Conservation (phyloP, 2,329 filamentous ascomycete species). For the Alternaria gaisen region DNA sequence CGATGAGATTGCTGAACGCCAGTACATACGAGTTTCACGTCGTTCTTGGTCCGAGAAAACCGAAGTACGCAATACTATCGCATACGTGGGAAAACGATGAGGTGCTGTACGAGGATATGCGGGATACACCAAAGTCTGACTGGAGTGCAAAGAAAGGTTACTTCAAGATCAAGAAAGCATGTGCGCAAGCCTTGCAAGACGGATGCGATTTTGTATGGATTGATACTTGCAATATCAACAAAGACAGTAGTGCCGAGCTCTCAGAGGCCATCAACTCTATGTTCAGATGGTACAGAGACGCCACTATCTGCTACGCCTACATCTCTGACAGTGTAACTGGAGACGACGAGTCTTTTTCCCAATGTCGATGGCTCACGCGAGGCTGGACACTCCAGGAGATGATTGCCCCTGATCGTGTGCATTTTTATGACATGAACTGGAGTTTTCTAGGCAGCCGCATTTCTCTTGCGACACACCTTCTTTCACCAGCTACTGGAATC, state of each 20-base stretch:
- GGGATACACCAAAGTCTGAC: neutral
- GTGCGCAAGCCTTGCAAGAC: neutral
- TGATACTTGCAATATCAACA: conserved; percentile 18
- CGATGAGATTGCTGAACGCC: too few relatives aligned
- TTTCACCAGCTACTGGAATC: neutral
- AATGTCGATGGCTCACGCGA: conserved; percentile 25
- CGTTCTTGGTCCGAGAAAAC: too few relatives aligned
- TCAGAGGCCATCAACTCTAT: conserved; percentile 16
- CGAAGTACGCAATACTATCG: neutral
- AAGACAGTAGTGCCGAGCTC: conserved; percentile 21
- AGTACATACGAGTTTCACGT: too few relatives aligned
- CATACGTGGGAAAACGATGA: neutral
- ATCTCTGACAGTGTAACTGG: conserved; percentile 6
- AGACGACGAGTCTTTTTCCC: accelerated
- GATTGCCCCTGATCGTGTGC: conserved; percentile 19
- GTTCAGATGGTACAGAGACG: conserved; percentile 19
- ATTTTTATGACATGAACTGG: conserved; percentile 18
- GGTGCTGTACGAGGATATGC: neutral
- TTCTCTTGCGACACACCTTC: neutral
- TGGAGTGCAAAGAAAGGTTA: neutral
- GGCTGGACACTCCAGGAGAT: conserved; percentile 32
- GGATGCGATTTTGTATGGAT: conserved; percentile 2
- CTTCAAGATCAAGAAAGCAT: neutral
- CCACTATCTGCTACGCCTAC: conserved; percentile 23
- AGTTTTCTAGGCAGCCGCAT: conserved; percentile 19